Evolutionary conservation across 2,329 filamentous ascomycete genomes (phyloP).

Genomic region (Hypomyces perniciosus): DNA sequence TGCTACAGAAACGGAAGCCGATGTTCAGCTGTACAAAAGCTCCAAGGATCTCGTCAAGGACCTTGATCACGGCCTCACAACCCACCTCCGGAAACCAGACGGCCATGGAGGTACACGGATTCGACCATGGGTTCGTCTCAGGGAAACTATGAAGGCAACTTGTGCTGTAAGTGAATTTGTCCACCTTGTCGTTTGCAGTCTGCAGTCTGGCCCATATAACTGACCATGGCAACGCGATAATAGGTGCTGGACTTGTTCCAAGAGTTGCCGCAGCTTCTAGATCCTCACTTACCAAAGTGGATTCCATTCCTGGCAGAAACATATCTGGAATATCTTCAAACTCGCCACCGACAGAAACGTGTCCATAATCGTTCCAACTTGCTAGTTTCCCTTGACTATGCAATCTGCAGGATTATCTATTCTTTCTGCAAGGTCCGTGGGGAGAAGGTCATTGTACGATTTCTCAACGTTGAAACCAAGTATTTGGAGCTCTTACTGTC

Average conservation of each 20-base stretch:
- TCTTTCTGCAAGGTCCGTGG: conserved; percentile 91
- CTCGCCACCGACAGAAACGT: conserved; percentile 35
- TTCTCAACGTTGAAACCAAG: conserved; percentile 83
- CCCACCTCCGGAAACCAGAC: conserved; percentile 48
- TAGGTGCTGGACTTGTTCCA: conserved; percentile 79
- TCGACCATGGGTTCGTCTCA: conserved; percentile 43
- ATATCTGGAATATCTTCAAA: conserved; percentile 62
- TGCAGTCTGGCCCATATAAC: not conserved
- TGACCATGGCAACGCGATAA: not conserved
- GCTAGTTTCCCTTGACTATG: conserved; percentile 55
- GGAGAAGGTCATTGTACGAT: conserved; percentile 84
- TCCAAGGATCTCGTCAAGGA: conserved; percentile 54
- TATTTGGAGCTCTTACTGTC: conserved; percentile 75
- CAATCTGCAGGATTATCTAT: conserved; percentile 76
- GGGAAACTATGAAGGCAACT: conserved; percentile 44
- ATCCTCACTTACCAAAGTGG: conserved; percentile 71
- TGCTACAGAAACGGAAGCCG: conserved; percentile 52
- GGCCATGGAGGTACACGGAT: conserved; percentile 36
- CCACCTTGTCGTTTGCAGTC: conserved; percentile 1
- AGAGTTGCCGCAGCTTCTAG: conserved; percentile 88
- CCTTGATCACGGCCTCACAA: conserved; percentile 46
- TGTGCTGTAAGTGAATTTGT: conserved; percentile 33
- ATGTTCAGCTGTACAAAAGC: conserved; percentile 56
- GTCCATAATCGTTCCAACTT: conserved; percentile 30
- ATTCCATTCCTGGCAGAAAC: conserved; percentile 69